These are phyloP conservation scores for Myxozyma kluyveri DNA, from an alignment of 805 yeast genomes.

Conservation along the genomic window DNA sequence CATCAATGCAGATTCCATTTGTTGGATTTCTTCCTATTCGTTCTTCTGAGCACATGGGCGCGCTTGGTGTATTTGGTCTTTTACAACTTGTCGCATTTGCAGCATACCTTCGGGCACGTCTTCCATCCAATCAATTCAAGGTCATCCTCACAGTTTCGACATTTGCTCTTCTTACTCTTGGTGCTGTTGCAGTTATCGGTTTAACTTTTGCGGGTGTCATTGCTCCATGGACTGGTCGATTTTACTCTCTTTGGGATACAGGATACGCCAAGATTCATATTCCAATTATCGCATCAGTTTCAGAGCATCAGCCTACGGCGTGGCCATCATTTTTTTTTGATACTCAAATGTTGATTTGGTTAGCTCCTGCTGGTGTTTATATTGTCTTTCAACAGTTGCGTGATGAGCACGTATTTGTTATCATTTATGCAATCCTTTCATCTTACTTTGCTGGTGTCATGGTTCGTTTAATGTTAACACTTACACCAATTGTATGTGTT, in stretches of 20 bases:
- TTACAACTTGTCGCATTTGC: conserved; percentile 87
- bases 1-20: conserved; percentile 98
- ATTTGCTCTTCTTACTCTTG: conserved; percentile 57
- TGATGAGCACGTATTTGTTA: conserved; percentile 89
- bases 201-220: conserved; percentile 89
- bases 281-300: conserved; percentile 97
- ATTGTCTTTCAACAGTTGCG: conserved; percentile 82
- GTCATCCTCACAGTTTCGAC: conserved; percentile 51
- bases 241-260: conserved; percentile 97
- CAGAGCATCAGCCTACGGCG: conserved; percentile 99
- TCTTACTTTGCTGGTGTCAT: conserved; percentile 98
- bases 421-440: conserved; percentile 88
- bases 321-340: conserved; percentile 99
- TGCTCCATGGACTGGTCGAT: conserved; percentile 99
- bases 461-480: conserved; percentile 95
- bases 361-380: conserved; percentile 97
- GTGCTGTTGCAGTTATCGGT: conserved; percentile 66
- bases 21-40: conserved; percentile 96
- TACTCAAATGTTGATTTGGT: conserved; percentile 88
- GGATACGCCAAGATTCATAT: conserved; percentile 96
- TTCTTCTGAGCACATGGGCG: conserved; percentile 97
- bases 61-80: conserved; percentile 94
- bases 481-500: conserved; percentile 95
- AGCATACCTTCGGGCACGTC: conserved; percentile 69
- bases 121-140: conserved; percentile 70